Conservation (phyloP, 768 basidiomycete species). For the Leccinum broughii region DNA sequence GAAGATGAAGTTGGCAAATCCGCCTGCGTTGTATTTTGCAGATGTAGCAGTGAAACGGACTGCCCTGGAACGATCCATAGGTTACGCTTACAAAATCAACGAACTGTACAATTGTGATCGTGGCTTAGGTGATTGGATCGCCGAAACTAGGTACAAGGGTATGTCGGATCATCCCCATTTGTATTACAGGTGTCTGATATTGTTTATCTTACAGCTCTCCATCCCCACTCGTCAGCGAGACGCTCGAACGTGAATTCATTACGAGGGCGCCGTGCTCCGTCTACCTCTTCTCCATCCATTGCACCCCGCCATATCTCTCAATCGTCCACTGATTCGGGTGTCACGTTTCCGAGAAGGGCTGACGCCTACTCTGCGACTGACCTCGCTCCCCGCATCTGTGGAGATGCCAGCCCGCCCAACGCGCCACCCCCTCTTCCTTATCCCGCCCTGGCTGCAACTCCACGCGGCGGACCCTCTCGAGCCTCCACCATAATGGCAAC, state of each 20-base stretch:
- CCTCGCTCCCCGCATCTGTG: slow-evolving; percentile 48
- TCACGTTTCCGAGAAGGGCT: slow-evolving; percentile 76
- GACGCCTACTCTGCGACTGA: slow-evolving; percentile 81
- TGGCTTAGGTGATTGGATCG: slow-evolving; percentile 77
- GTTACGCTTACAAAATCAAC: slow-evolving; percentile 83
- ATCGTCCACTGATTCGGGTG: slow-evolving; percentile 71
- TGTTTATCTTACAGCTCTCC: slow-evolving; percentile 16
- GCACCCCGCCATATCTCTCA: slow-evolving; percentile 69
- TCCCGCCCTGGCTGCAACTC: slow-evolving; percentile 56
- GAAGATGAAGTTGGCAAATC: slow-evolving; percentile 44
- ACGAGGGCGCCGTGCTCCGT: slow-evolving; percentile 31
- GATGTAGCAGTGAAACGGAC: slow-evolving; percentile 61
- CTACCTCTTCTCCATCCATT: slow-evolving; percentile 45
- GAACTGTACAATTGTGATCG: slow-evolving; percentile 75
- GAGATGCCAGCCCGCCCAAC: slow-evolving; percentile 53
- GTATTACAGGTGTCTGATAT: slow-evolving; percentile 6
- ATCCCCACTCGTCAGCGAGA: slow-evolving; percentile 23
- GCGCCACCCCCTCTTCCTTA: slow-evolving; percentile 69
- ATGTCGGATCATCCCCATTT: slow-evolving; percentile 5
- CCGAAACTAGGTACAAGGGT: slow-evolving; percentile 58
- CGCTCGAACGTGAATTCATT: slow-evolving; percentile 30
- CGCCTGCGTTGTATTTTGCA: slow-evolving; percentile 68
- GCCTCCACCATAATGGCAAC: slow-evolving; percentile 36
- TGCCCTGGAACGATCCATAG: slow-evolving; percentile 63
- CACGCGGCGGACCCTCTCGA: slow-evolving; percentile 27